Evolutionary conservation across 352 stramenopile species (phyloP).

Genomic region (Phytopythium chamaehyphon): DNA sequence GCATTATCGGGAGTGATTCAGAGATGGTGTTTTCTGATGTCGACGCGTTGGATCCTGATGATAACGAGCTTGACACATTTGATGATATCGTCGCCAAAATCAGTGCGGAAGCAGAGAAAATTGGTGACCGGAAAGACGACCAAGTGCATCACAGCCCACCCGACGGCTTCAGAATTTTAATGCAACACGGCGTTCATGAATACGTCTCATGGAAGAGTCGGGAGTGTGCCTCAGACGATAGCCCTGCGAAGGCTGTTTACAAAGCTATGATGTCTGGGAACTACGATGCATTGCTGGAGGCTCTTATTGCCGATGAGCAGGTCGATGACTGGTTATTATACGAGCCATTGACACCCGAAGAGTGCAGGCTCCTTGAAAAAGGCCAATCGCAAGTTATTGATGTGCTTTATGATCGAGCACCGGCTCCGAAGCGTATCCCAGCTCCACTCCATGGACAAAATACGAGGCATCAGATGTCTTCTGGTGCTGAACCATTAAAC

Average conservation of each 20-base stretch:
- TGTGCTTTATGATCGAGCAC: slow-evolving; percentile 14
- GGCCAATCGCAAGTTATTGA: slow-evolving; percentile 10
- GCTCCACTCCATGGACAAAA: not conserved
- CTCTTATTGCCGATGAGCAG: slow-evolving; percentile 30
- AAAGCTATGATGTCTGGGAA: slow-evolving; percentile 31
- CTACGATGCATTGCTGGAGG: slow-evolving; percentile 37
- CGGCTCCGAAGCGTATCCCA: not conserved
- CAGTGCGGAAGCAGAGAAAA: no score
- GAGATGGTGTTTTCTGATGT: no score
- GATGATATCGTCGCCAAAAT: no score
- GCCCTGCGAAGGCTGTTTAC: slow-evolving; percentile 29
- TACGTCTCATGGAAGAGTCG: slow-evolving; percentile 21
- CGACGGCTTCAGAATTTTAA: no score
- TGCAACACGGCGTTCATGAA: no score
- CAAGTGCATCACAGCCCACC: no score
- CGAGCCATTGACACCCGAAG: slow-evolving; percentile 9
- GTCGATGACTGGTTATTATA: slow-evolving; percentile 43
- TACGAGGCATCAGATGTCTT: not conserved
- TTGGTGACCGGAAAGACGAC: no score
- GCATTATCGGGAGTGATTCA: no score
- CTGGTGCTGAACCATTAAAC: slow-evolving; percentile 2
- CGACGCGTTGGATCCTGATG: no score
- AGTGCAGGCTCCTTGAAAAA: not conserved
- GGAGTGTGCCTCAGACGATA: slow-evolving; percentile 19
- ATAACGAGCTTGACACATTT: no score